phyloP scores from a whole-genome alignment of 192 early-diverging fungal genomes.

The Pilobolus umbonatus region DNA sequence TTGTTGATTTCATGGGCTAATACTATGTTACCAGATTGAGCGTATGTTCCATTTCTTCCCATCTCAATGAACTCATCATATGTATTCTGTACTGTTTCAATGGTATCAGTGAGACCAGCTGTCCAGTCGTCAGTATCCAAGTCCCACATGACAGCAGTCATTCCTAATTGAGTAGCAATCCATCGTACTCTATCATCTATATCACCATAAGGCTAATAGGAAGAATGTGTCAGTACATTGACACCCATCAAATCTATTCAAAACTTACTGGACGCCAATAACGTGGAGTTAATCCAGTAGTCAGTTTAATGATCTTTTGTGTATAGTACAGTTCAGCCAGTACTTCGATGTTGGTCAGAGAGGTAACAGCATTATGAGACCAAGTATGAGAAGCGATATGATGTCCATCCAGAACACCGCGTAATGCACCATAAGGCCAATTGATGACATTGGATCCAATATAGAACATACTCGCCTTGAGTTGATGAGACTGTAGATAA shows the following conservation, averaged over 20 bases:
- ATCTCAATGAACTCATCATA: constrained; percentile 20
- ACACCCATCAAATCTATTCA: neutral
- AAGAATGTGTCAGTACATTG: no score
- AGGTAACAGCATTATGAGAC: constrained; percentile 45
- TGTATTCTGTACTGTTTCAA: constrained; percentile 14
- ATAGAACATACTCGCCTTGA: constrained; percentile 33
- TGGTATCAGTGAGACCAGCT: constrained; percentile 8
- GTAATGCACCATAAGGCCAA: constrained; percentile 32
- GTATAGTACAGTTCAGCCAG: constrained; percentile 51
- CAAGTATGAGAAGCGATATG: constrained; percentile 58
- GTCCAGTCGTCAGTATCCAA: constrained; percentile 30
- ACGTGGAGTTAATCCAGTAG: constrained; percentile 30
- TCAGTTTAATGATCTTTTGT: constrained; percentile 36
- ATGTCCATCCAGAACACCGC: constrained; percentile 47
- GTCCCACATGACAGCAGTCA: constrained; percentile 33
- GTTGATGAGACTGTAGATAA: constrained; percentile 35
- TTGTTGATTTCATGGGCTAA: constrained; percentile 38
- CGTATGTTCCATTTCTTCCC: constrained; percentile 27
- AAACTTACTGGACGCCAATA: constrained; percentile 28
- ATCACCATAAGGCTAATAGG: constrained; percentile 42
- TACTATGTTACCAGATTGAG: constrained; percentile 29
- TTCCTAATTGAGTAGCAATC: constrained; percentile 41
- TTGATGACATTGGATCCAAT: constrained; percentile 36
- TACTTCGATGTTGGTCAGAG: constrained; percentile 37
- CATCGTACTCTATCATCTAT: constrained; percentile 51